phyloP scores from a whole-genome alignment of 352 stramenopile genomes.

The Phytophthora quininea region DNA sequence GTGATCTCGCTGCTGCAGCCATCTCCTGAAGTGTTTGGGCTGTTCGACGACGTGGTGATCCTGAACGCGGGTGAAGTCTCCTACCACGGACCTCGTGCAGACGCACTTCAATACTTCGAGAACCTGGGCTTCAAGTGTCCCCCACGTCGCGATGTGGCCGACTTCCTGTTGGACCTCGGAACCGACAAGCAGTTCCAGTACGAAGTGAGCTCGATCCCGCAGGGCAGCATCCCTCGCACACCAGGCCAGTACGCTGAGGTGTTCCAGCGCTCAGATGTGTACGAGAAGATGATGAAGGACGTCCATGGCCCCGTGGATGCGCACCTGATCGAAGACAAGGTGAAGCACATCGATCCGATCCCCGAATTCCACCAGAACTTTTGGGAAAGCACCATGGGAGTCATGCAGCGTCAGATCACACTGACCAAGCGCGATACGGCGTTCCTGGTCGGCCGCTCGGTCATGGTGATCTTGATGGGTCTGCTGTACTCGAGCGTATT shows the following conservation, averaged over 20 bases:
- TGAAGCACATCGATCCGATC: too few relatives aligned
- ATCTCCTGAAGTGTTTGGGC: conserved; percentile 46
- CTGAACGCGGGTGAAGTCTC: conserved; percentile 40
- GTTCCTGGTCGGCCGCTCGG: conserved; percentile 26
- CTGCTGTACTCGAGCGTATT: conserved; percentile 19
- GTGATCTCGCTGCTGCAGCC: conserved; percentile 81
- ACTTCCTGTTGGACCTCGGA: conserved; percentile 85
- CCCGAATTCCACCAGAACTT: not conserved
- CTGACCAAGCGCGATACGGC: conserved; percentile 35
- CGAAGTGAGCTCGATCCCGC: conserved; percentile 3
- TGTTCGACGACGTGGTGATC: conserved; percentile 51
- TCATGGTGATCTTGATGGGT: conserved; percentile 39
- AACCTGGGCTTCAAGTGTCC: conserved; percentile 59
- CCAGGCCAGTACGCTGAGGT: conserved; percentile 28
- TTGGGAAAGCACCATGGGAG: not conserved
- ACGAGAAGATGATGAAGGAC: conserved; percentile 22
- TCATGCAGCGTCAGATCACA: conserved; percentile 7
- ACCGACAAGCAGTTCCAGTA: conserved; percentile 40
- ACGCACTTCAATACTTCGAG: conserved; percentile 76
- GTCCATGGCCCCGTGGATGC: too few relatives aligned
- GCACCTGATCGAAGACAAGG: too few relatives aligned
- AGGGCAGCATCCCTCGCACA: conserved; percentile 25
- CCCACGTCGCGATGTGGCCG: conserved; percentile 77
- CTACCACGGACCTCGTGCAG: conserved; percentile 41
- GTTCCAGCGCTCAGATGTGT: conserved; percentile 60